These are phyloP conservation scores for Gracilariopsis chorda DNA, from an alignment of 23 red algal genomes.

Conservation along the genomic window DNA sequence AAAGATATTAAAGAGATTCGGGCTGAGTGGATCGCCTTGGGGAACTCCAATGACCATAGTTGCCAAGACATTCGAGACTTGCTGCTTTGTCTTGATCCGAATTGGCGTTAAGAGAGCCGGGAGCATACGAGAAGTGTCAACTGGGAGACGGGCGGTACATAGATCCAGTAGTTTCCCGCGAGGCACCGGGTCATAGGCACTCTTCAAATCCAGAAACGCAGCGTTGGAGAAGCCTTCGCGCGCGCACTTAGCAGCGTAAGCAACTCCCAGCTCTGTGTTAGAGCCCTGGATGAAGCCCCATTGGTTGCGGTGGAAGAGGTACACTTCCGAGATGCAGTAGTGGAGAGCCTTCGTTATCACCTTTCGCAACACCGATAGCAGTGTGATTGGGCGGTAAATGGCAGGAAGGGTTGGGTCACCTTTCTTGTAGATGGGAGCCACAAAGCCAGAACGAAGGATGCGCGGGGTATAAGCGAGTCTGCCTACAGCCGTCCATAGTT, in stretches of 20 bases:
- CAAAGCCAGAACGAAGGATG: background rate
- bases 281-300: slow-evolving; percentile 4
- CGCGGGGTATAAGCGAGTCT: background rate
- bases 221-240: background rate
- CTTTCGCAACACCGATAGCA: slow-evolving; percentile 1
- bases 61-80: background rate
- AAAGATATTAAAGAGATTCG: slow-evolving; percentile 21
- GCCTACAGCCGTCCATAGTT: slow-evolving; percentile 9
- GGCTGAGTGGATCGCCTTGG: slow-evolving; percentile 26
- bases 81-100: background rate
- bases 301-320: background rate
- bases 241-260: background rate
- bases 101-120: background rate
- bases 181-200: background rate
- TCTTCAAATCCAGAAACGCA: slow-evolving; percentile 1
- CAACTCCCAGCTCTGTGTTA: background rate
- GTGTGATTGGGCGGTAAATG: background rate
- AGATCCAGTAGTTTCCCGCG: background rate
- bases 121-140: background rate
- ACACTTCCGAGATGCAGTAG: background rate
- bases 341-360: background rate
- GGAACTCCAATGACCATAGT: background rate
- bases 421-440: background rate
- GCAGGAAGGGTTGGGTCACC: background rate
- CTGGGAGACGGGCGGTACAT: background rate